phyloP scores from a whole-genome alignment of 345 rosid genomes.

The Eucalyptus leucophloia region DNA sequence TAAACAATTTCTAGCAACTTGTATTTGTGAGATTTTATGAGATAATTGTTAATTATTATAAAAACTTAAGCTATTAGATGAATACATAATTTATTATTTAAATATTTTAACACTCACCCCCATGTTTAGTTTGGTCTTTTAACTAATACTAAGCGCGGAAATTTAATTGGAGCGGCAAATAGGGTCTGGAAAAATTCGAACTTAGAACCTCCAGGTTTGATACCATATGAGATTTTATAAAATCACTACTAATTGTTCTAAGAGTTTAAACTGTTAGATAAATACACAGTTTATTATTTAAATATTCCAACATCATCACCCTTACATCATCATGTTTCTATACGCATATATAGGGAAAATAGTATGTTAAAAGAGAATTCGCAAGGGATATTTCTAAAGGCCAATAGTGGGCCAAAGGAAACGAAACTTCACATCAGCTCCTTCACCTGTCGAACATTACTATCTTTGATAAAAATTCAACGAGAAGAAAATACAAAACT shows the following conservation, averaged over 20 bases:
- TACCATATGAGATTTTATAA: too few relatives aligned
- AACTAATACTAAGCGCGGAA: too few relatives aligned
- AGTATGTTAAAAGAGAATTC: background rate
- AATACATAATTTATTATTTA: accelerated
- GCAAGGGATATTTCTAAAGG: background rate
- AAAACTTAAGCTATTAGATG: too few relatives aligned
- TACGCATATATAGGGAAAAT: background rate
- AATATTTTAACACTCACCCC: accelerated
- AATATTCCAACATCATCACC: accelerated
- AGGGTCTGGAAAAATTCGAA: accelerated
- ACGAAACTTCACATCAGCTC: background rate
- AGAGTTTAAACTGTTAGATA: accelerated
- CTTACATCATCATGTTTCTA: background rate
- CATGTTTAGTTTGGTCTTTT: accelerated
- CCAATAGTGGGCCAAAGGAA: background rate
- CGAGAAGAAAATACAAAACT: background rate
- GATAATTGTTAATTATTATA: accelerated
- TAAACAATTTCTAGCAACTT: background rate
- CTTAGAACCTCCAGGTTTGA: accelerated
- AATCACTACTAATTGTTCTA: accelerated
- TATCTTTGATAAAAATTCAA: background rate
- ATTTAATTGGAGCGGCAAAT: too few relatives aligned
- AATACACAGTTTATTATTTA: accelerated
- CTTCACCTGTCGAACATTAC: background rate
- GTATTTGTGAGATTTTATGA: too few relatives aligned